phyloP scores from a whole-genome alignment of 805 yeast species.

The Candida coleopterorum region DNA sequence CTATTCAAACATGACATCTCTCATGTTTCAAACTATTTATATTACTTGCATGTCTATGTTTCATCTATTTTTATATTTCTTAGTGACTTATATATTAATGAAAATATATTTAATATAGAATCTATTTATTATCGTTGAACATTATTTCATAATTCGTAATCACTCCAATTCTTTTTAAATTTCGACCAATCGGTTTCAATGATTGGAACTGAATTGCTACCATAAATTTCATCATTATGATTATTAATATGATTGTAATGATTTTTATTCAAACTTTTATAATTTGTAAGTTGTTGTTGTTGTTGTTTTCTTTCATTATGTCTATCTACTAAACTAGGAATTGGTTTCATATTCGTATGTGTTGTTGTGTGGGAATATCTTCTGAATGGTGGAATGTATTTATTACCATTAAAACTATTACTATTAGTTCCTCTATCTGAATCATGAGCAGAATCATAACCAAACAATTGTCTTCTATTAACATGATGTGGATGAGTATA shows the following conservation, averaged over 20 bases:
- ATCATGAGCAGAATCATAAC: slow-evolving; percentile 29
- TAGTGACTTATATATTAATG: not conserved
- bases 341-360: slow-evolving; percentile 1
- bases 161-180: slow-evolving; percentile 24
- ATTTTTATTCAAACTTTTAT: not conserved
- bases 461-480: slow-evolving; percentile 16
- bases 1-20: too few species aligned
- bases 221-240: slow-evolving; percentile 1
- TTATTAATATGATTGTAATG: not conserved
- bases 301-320: slow-evolving; percentile 5
- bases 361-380: slow-evolving; percentile 38
- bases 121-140: not conserved
- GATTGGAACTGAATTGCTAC: slow-evolving; percentile 5
- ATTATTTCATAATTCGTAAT: slow-evolving; percentile 15
- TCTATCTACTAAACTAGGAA: slow-evolving; percentile 2
- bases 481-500: not conserved
- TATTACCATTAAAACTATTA: slow-evolving; percentile 14
- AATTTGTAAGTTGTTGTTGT: slow-evolving; percentile 2
- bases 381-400: slow-evolving; percentile 69
- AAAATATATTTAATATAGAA: not conserved
- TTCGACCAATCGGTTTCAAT: slow-evolving; percentile 20
- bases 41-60: not conserved
- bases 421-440: not conserved
- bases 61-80: not conserved
- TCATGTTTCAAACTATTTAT: not conserved